These are phyloP conservation scores for Anastatica hierochuntica DNA, from an alignment of 345 rosid genomes.

Conservation along the genomic window DNA sequence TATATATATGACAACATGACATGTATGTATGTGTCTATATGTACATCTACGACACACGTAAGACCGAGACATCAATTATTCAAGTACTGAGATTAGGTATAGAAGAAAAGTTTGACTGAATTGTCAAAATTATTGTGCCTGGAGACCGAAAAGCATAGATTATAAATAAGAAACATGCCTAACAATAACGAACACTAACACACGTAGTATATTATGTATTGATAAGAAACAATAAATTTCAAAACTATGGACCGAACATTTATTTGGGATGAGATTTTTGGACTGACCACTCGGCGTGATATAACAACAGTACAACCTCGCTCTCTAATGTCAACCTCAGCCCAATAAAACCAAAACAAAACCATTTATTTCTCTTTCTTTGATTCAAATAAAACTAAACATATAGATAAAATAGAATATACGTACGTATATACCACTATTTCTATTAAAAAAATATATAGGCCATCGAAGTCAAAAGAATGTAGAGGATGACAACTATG, in stretches of 20 bases:
- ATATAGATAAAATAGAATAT: too few relatives aligned
- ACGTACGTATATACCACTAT: too few relatives aligned
- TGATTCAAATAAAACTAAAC: too few relatives aligned
- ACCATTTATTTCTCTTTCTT: too few relatives aligned
- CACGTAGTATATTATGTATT: not conserved
- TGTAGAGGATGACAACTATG: too few relatives aligned
- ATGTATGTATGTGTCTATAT: not conserved
- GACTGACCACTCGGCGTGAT: constrained; percentile 8
- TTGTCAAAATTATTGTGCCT: constrained; percentile 1
- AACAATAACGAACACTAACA: constrained; percentile 7
- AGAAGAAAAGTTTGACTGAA: constrained; percentile 20
- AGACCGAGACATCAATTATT: constrained; percentile 1
- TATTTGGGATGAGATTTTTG: too few relatives aligned
- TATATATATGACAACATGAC: constrained; percentile 4
- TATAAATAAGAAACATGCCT: constrained; percentile 10
- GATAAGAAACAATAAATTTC: too few relatives aligned
- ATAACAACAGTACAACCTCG: constrained; percentile 1
- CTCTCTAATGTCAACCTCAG: not conserved
- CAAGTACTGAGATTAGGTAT: not conserved
- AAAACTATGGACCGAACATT: too few relatives aligned
- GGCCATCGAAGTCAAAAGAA: too few relatives aligned
- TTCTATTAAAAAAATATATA: too few relatives aligned
- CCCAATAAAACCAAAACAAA: not conserved
- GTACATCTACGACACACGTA: constrained; percentile 7
- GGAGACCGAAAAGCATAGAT: constrained; percentile 8